Evolutionary conservation across 2,329 filamentous ascomycete species (phyloP), one percentile per base, ranked within the genome.

Genomic region (Ciborinia camelliae): DNA sequence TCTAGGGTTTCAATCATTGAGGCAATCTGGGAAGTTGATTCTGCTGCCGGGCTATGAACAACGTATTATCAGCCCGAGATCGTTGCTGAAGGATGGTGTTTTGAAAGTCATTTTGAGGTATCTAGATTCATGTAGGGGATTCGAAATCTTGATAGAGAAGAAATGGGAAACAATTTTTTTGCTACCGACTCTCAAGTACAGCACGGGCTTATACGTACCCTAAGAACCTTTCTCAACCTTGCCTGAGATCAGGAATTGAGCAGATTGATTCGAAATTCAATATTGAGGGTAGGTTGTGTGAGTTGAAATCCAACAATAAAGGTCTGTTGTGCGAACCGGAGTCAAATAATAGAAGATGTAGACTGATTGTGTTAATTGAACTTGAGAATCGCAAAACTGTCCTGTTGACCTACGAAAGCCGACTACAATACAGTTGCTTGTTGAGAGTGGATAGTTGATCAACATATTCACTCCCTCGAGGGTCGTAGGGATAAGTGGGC

Each of bases 1-100:
- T 64, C 55, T 3, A 57, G 39, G 20, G 28, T 60, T 20, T 37
- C 62, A 9, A 32, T 51, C 2, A 50, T 51, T n/a, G 55, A 58
- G 26, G 55, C 55, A 2, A 58, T 47, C 30, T 47, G 39, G 55
- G 41, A 47, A 47, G 28, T 3, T 41, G 35, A 14, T 55, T 55
- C n/a, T n/a, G n/a, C 45, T 48, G 12, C 45, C 26, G n/a, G 23
- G 23, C 12, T 48, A 4, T 15, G 45, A 26, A 48, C 10, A 48
- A 48, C 23, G 23, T 48, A 26, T n/a, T n/a, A n/a, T n/a, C n/a
- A n/a, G n/a, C n/a, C n/a, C n/a, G n/a, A n/a, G n/a, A n/a, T n/a
- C n/a, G n/a, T n/a, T n/a, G n/a, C n/a, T n/a, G n/a, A n/a, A n/a
- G n/a, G n/a, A n/a, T n/a, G n/a, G n/a, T n/a, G n/a, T n/a, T n/a